Evolutionary conservation across 2,329 filamentous ascomycete species (phyloP).

Genomic region (Drechslerella dactyloides): DNA sequence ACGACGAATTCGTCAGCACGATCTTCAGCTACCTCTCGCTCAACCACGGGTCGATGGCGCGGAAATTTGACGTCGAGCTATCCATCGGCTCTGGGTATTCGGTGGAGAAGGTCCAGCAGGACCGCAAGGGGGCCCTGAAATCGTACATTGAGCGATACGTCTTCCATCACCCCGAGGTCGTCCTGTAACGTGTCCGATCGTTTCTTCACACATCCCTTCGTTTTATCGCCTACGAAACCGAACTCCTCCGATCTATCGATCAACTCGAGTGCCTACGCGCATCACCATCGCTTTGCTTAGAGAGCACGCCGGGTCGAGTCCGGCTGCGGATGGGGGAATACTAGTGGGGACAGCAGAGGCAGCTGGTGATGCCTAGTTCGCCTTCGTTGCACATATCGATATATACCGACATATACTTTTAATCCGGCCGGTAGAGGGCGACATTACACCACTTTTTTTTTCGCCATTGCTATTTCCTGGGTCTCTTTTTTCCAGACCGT

Average conservation of each 20-base stretch:
- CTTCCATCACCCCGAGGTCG: slow-evolving; percentile 37
- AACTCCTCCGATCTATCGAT: too few species aligned
- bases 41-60: slow-evolving; percentile 48
- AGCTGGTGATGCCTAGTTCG: slow-evolving; percentile 36
- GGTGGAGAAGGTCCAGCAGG: slow-evolving; percentile 36
- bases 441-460: slow-evolving; percentile 9
- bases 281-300: not conserved
- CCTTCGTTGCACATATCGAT: slow-evolving; percentile 45
- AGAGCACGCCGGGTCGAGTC: not conserved
- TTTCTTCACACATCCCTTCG: too few species aligned
- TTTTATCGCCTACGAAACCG: too few species aligned
- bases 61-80: slow-evolving; percentile 41
- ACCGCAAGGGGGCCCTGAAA: slow-evolving; percentile 46
- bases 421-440: slow-evolving; percentile 33
- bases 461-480: slow-evolving; percentile 2
- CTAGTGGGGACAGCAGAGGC: slow-evolving; percentile 7
- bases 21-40: slow-evolving; percentile 47
- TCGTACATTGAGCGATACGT: slow-evolving; percentile 48
- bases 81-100: slow-evolving; percentile 43
- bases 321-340: not conserved
- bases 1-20: slow-evolving; percentile 43
- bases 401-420: slow-evolving; percentile 30
- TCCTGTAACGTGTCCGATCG: slow-evolving; percentile 11
- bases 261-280: not conserved
- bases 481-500: not conserved